Evolutionary conservation across 192 early-diverging fungal genomes (phyloP).

Genomic region (Coemansia sp.): DNA sequence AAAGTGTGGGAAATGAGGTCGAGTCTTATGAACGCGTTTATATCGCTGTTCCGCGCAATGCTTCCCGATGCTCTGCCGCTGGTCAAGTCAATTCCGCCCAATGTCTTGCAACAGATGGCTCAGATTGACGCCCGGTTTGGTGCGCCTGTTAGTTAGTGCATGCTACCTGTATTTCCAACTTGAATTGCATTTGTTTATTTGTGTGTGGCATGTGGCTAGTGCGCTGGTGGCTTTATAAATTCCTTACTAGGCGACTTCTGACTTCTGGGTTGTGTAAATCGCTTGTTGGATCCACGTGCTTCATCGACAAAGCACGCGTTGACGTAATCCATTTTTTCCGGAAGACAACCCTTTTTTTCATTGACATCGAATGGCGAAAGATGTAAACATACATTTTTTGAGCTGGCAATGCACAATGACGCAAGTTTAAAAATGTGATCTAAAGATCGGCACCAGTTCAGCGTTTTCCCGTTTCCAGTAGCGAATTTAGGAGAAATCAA

Average conservation of each 20-base stretch:
- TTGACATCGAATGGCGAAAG: neutral
- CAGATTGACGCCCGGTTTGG: conserved; percentile 10
- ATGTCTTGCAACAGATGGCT: conserved; percentile 27
- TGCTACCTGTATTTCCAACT: neutral
- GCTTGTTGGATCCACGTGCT: neutral
- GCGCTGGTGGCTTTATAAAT: neutral
- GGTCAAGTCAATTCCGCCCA: conserved; percentile 28
- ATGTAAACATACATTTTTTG: neutral
- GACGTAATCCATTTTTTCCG: neutral
- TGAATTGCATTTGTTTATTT: neutral
- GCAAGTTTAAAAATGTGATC: neutral
- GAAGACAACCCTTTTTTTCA: neutral
- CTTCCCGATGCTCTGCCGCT: conserved; percentile 34
- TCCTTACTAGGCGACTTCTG: neutral
- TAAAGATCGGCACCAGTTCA: neutral
- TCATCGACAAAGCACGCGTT: neutral
- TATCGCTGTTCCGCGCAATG: conserved; percentile 16
- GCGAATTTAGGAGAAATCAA: too few species aligned
- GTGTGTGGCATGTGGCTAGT: neutral
- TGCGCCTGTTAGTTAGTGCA: conserved; percentile 16
- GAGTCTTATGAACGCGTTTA: conserved; percentile 18
- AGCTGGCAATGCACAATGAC: neutral
- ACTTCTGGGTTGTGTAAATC: neutral
- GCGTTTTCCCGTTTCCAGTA: neutral
- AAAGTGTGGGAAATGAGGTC: conserved; percentile 38